Evolutionary conservation across 1,284 basidiomycete genomes (phyloP).

Genomic region (Coniophora puteana): DNA sequence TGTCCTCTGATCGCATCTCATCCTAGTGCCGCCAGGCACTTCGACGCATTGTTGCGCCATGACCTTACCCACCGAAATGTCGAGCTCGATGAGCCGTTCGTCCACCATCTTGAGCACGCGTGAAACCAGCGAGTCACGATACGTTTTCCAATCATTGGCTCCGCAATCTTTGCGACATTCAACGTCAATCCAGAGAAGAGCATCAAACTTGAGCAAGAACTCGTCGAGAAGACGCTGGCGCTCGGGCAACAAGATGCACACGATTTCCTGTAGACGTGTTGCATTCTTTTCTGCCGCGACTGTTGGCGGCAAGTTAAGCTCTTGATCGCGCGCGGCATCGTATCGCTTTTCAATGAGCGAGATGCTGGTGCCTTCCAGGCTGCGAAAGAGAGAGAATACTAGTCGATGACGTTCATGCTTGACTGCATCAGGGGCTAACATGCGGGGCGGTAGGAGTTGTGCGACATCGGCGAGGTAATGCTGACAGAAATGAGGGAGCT

Average conservation of each 20-base stretch:
- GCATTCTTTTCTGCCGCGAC: not conserved
- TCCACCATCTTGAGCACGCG: slow-evolving; percentile 2
- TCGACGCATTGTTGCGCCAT: too few relatives aligned
- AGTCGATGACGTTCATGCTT: not conserved
- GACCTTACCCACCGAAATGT: not conserved
- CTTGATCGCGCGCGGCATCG: not conserved
- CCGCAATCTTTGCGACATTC: not conserved
- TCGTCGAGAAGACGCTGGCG: slow-evolving; percentile 1
- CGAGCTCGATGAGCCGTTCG: not conserved
- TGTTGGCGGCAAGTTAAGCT: not conserved
- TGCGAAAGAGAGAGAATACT: not conserved
- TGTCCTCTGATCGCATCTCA: too few relatives aligned
- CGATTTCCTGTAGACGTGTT: not conserved
- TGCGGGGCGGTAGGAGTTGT: not conserved
- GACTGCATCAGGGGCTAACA: not conserved
- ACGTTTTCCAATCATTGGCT: slow-evolving; percentile 1
- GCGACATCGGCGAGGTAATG: slow-evolving; percentile 2
- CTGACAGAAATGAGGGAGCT: slow-evolving; percentile 1
- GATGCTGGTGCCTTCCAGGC: not conserved
- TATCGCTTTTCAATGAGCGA: not conserved
- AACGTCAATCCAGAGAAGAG: slow-evolving; percentile 9
- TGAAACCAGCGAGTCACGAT: slow-evolving; percentile 1
- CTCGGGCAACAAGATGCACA: slow-evolving; percentile 1
- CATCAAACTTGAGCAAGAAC: slow-evolving; percentile 9
- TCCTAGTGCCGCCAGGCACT: too few relatives aligned